phyloP scores from a whole-genome alignment of 805 yeast species.

The Millerago galiae region DNA sequence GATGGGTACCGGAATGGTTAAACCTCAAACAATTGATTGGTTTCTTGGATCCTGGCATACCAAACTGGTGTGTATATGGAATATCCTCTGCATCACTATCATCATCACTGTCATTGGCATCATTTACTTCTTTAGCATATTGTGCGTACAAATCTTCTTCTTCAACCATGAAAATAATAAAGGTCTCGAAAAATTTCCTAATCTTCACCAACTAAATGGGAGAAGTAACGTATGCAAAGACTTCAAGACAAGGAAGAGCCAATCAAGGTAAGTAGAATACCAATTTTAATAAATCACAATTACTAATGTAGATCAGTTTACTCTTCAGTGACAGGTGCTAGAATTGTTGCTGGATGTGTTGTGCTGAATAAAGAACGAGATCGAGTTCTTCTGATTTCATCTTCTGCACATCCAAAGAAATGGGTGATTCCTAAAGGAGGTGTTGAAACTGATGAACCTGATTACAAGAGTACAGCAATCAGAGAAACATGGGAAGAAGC shows the following conservation, averaged over 20 bases:
- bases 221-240: constrained; percentile 2
- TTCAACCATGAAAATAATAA: too few relatives aligned
- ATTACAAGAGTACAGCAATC: constrained; percentile 41
- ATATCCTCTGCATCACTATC: constrained; percentile 24
- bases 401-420: constrained; percentile 56
- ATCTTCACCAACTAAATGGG: too few relatives aligned
- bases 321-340: constrained; percentile 54
- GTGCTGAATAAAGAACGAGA: constrained; percentile 52
- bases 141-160: too few relatives aligned
- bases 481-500: constrained; percentile 99
- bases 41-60: constrained; percentile 15
- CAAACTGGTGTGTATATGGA: constrained; percentile 28
- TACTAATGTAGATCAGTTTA: constrained; percentile 36
- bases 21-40: constrained; percentile 13
- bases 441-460: constrained; percentile 73
- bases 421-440: constrained; percentile 98
- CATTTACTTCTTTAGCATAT: constrained; percentile 8
- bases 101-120: constrained; percentile 14
- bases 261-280: constrained; percentile 21
- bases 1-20: constrained; percentile 6
- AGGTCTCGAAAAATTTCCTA: too few relatives aligned
- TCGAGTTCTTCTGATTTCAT: constrained; percentile 72
- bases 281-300: constrained; percentile 9
- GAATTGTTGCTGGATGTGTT: constrained; percentile 91
- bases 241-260: constrained; percentile 16